These are phyloP conservation scores for Senna siamea DNA, from an alignment of 306 rosid species.

Conservation along the genomic window DNA sequence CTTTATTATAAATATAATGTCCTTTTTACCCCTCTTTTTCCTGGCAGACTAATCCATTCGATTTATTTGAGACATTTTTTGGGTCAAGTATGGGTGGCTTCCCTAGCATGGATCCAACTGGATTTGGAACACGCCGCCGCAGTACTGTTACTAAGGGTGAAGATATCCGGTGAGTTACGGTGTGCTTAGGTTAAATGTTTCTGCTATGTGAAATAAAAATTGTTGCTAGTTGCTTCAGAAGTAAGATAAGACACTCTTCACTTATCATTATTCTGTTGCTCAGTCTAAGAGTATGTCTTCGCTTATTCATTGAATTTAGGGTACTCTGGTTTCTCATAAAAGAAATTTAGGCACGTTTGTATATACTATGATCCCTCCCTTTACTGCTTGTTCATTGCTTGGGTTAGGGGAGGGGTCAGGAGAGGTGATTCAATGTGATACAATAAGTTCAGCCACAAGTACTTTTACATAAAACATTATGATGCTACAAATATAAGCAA, in stretches of 20 bases:
- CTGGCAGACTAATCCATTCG: conserved; percentile 94
- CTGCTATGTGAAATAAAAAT: conserved; percentile 10
- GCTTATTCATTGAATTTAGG: conserved; percentile 7
- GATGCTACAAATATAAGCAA: neutral
- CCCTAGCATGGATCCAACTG: conserved; percentile 75
- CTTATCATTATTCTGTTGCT: conserved; percentile 7
- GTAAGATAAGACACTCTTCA: neutral
- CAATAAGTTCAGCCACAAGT: neutral
- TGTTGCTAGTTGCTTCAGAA: neutral
- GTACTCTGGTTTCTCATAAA: neutral
- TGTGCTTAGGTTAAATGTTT: conserved; percentile 33
- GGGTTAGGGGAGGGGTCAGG: neutral
- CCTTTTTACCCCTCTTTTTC: conserved; percentile 23
- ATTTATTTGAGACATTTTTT: conserved; percentile 95
- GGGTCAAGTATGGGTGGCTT: conserved; percentile 91
- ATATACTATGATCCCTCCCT: conserved; percentile 4
- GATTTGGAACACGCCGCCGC: conserved; percentile 83
- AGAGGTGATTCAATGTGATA: neutral
- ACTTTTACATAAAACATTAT: neutral
- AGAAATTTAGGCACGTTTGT: neutral
- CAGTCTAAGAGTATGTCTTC: neutral
- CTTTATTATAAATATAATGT: conserved; percentile 8
- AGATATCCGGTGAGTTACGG: conserved; percentile 82
- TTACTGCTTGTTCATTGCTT: conserved; percentile 6
- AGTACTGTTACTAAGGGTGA: conserved; percentile 93